phyloP scores from a whole-genome alignment of 257 asterid species.

The Solanum boliviense region DNA sequence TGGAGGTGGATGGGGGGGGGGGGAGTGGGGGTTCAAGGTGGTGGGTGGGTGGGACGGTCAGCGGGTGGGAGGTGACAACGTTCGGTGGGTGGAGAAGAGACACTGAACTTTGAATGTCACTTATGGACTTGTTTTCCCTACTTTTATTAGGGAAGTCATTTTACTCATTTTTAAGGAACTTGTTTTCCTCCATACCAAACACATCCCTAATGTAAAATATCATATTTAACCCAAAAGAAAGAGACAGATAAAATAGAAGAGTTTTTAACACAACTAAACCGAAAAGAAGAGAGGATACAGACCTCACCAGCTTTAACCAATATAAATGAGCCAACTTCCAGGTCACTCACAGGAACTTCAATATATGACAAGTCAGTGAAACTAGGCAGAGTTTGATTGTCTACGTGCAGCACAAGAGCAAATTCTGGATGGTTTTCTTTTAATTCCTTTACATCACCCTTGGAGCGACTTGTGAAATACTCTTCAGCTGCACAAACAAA shows the following conservation, averaged over 20 bases:
- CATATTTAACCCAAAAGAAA: neutral
- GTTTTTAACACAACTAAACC: neutral
- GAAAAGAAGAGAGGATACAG: constrained; percentile 28
- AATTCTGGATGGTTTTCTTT: constrained; percentile 88
- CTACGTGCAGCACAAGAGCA: constrained; percentile 25
- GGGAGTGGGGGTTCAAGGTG: neutral
- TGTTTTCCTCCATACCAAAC: neutral
- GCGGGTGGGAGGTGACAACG: neutral
- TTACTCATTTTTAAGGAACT: neutral
- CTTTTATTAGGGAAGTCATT: neutral
- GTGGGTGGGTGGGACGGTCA: neutral
- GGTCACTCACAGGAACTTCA: constrained; percentile 69
- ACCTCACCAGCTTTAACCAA: constrained; percentile 99
- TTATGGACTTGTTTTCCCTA: neutral
- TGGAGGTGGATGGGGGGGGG: neutral
- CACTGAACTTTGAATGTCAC: neutral
- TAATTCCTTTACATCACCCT: constrained; percentile 79
- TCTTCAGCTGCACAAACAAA: constrained; percentile 64
- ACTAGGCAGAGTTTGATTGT: constrained; percentile 35
- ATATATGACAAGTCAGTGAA: constrained; percentile 58
- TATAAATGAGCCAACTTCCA: constrained; percentile 69
- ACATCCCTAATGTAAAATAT: neutral
- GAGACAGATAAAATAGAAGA: neutral
- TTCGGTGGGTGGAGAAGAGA: neutral
- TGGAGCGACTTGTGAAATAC: constrained; percentile 78